phyloP scores from a whole-genome alignment of 192 early-diverging fungal species.

The Coemansia sp. region DNA sequence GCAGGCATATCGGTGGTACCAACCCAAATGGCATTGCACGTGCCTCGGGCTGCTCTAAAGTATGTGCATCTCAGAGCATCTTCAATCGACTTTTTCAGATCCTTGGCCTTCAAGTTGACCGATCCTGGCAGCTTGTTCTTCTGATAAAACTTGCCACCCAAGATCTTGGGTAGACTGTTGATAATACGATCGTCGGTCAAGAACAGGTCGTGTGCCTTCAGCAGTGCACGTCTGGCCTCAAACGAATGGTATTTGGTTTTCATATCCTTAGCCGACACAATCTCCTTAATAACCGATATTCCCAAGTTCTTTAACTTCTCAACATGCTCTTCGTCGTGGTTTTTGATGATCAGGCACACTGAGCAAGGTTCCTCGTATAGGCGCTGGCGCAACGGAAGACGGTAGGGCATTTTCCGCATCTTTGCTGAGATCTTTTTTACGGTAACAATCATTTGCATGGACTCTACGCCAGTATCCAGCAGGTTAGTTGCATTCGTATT shows the following conservation, averaged over 20 bases:
- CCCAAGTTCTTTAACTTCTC: slow-evolving; percentile 63
- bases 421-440: slow-evolving; percentile 67
- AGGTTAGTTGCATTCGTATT: slow-evolving; percentile 51
- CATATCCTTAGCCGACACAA: slow-evolving; percentile 76
- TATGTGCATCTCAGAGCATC: slow-evolving; percentile 33
- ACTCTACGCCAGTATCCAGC: slow-evolving; percentile 55
- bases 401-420: slow-evolving; percentile 61
- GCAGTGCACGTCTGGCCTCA: slow-evolving; percentile 76
- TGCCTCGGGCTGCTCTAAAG: slow-evolving; percentile 19
- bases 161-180: slow-evolving; percentile 65
- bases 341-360: slow-evolving; percentile 88
- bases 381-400: slow-evolving; percentile 70
- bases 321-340: slow-evolving; percentile 76
- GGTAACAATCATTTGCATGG: slow-evolving; percentile 63
- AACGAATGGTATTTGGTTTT: slow-evolving; percentile 75
- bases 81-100: slow-evolving; percentile 29
- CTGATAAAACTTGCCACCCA: slow-evolving; percentile 82
- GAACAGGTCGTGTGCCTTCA: slow-evolving; percentile 79
- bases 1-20: slow-evolving; percentile 62
- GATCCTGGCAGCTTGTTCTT: slow-evolving; percentile 70
- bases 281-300: slow-evolving; percentile 63
- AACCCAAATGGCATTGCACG: slow-evolving; percentile 67
- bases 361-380: slow-evolving; percentile 63
- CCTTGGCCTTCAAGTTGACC: slow-evolving; percentile 19
- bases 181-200: slow-evolving; percentile 83